Base-by-base conservation (phyloP, 2,329 filamentous ascomycete species). In the Dothideomycetes sp. region DNA sequence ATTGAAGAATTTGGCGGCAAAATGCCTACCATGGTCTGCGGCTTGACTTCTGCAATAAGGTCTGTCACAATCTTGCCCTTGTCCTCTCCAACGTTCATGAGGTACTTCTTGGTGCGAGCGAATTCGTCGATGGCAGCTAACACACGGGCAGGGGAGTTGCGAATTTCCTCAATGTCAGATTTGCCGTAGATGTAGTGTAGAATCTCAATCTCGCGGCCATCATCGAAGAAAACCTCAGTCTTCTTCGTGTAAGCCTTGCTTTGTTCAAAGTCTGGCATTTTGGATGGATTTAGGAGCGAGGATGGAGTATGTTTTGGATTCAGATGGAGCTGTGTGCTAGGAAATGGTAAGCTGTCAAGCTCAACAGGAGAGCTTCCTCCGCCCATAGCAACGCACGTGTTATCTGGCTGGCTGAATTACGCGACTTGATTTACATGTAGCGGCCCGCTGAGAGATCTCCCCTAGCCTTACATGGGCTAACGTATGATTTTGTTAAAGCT, bases 71-170 rank as follows among this genome's bases (percentile, higher is more conserved):
- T 79, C 45, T 68, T 70, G 34, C 81, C 83, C 61, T 91, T 91
- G 52, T 77, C 69, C 48, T 78, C 70, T 31, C 84, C 84, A 2
- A 91, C 75, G 47, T 87, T 89, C 79, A 89, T 89, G 37, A 89
- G 70, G 46, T 80, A 83, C 55, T 79, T 82, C 45, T 74, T 69
- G 3, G 72, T 77, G 32, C 73, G 62, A 10, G 65, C 75, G 57
- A 71, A 89, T 38, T 81, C 73, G 52, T 89, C 81, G 55, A 89
- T 86, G 19, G 75, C 75, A 18, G 69, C 65, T 0, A 88, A 65
- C 1, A 89, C 72, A 41, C 69, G 70, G 12, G 69, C 54, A 0
- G 83, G 82, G 15, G 74, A 77, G 15, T 73, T 76, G 37, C 78
- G 69, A 40, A 87, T 69, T 37, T 75, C 63, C 3, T 79, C 72